Evolutionary conservation across 129 eudicot genomes (phyloP).

Genomic region (Oenanthe sinensis): DNA sequence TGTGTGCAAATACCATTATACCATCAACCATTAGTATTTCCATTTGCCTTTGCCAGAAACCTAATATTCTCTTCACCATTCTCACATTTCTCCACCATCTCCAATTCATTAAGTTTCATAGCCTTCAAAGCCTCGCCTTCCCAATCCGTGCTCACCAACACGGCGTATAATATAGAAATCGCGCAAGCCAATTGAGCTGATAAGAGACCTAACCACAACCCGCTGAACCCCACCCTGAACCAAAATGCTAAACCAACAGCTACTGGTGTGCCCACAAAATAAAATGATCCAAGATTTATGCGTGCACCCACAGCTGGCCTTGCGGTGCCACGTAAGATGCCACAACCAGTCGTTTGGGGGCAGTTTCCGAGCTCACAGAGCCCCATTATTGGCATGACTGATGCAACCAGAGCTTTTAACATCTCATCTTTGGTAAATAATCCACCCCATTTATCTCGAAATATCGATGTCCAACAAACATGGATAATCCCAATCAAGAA

Average conservation of each 20-base stretch:
- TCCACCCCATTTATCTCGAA: conserved; percentile 60
- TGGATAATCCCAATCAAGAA: conserved; percentile 57
- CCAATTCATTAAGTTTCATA: conserved; percentile 29
- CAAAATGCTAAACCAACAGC: conserved; percentile 79
- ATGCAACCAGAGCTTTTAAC: conserved; percentile 62
- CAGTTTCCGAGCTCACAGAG: conserved; percentile 97
- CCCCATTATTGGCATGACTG: conserved; percentile 87
- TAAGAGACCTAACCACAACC: conserved; percentile 79
- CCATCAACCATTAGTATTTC: conserved; percentile 10
- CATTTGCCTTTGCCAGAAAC: conserved; percentile 18
- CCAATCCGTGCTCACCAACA: conserved; percentile 63
- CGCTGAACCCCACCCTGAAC: conserved; percentile 52
- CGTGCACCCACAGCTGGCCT: conserved; percentile 88
- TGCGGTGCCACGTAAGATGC: conserved; percentile 87
- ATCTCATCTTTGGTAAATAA: conserved; percentile 62
- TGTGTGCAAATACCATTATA: conserved; percentile 9
- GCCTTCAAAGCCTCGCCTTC: conserved; percentile 78
- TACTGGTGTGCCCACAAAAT: conserved; percentile 91
- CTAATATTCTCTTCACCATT: conserved; percentile 30
- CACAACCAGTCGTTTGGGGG: conserved; percentile 94
- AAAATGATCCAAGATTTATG: conserved; percentile 83
- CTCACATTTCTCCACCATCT: conserved; percentile 28
- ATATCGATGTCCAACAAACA: conserved; percentile 68
- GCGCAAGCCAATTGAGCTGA: conserved; percentile 88
- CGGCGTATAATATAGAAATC: conserved; percentile 50